Evolutionary conservation across 345 rosid species (phyloP).

Genomic region (Pistacia atlantica): DNA sequence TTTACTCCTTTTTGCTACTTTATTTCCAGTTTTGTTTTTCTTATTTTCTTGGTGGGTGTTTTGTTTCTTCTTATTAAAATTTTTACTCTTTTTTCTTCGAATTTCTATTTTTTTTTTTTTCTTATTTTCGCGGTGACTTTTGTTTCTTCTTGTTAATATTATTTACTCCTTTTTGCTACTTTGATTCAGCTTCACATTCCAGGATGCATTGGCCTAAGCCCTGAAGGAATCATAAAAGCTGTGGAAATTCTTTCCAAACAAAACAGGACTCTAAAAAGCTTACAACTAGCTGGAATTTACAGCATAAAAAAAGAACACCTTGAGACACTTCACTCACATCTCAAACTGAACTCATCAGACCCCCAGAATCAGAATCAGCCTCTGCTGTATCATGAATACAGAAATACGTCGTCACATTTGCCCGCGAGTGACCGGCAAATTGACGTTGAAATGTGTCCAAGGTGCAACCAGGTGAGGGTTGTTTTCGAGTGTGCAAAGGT

Average conservation of each 20-base stretch:
- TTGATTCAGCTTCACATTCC: constrained; percentile 53
- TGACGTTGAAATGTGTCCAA: constrained; percentile 71
- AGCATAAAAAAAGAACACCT: constrained; percentile 57
- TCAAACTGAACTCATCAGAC: constrained; percentile 26
- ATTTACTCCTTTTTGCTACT: neutral
- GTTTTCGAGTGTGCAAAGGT: constrained; percentile 58
- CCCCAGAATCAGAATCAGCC: constrained; percentile 5
- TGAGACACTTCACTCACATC: constrained; percentile 31
- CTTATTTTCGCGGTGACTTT: neutral
- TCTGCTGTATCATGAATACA: constrained; percentile 29
- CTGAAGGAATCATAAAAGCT: constrained; percentile 67
- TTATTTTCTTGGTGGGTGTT: neutral
- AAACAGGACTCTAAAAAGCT: constrained; percentile 31
- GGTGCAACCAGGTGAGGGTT: constrained; percentile 57
- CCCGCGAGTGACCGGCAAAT: constrained; percentile 13
- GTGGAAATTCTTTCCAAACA: constrained; percentile 46
- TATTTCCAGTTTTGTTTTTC: neutral
- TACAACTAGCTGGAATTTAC: constrained; percentile 55
- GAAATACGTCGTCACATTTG: constrained; percentile 3
- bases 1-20: too few species aligned
- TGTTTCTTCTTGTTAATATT: too few species aligned
- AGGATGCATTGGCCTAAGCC: constrained; percentile 66
- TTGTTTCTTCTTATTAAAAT: neutral
- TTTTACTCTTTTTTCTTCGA: too few species aligned
- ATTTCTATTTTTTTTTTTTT: neutral